Base-by-base conservation (phyloP, 2,329 filamentous ascomycete genomes). In the Microascus cirrosus region DNA sequence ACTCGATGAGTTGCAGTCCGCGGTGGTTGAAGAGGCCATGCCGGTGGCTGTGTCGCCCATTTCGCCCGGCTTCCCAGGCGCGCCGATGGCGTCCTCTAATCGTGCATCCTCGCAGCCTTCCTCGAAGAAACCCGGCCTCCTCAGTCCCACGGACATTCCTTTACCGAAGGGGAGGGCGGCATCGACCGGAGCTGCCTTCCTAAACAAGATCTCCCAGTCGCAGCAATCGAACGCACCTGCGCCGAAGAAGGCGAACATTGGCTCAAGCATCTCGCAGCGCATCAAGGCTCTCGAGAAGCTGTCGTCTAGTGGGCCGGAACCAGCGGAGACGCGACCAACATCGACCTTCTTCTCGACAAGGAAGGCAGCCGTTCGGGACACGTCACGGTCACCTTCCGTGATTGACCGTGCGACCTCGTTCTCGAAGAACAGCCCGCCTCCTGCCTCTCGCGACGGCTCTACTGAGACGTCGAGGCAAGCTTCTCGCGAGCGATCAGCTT, bases 221-320 rank as follows among this genome's bases (percentile, higher is more conserved):
- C 71, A 75, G 34, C 71, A 70, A 15, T 68, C 80, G 15, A 78
- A 79, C 56, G 67, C 86, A 55, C 32, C 50, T 7, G 74, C 79
- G 53, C 76, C 82, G 3, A 90, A 89, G 68, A 95, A 92, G 69
- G 79, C 86, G 62, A 94, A 89, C 65, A 82, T 97, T 25, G 92
- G 90, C 8, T 91, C 89, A 10, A 91, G 90, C 63, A 96, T 99
- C 60, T 95, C 93, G 2, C 90, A 93, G 69, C 86, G 94, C 50
- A 97, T 86, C 69, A 95, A 96, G 71, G 91, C 92, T 7, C 77
- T 99, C 57, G 89, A 96, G 68, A 92, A 90, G 70, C 79, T 94
- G 63, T 79, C 85, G 60, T 18, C 24, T 18, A 55, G 32, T 20
- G 42, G 52, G 10, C 28, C 55, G 20, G 59, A 32, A 15, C 15